Conservation (phyloP, 345 rosid genomes). For the Acer yangbiense region DNA sequence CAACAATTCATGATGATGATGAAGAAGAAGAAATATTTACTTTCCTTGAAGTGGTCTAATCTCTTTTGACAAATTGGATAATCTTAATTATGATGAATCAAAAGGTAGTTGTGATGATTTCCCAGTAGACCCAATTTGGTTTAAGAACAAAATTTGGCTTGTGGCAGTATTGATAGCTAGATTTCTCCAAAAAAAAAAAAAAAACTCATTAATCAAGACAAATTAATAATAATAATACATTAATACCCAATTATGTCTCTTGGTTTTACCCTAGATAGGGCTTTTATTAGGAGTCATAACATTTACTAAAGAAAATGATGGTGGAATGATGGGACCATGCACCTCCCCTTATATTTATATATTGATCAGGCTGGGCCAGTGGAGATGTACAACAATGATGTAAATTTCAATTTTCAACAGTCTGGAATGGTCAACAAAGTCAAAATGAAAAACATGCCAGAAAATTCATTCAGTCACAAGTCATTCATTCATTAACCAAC, state of each 20-base stretch:
- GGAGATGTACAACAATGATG: neutral
- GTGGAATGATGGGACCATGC: conserved; percentile 20
- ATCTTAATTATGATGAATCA: conserved; percentile 4
- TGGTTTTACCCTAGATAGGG: conserved; percentile 1
- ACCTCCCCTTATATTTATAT: neutral
- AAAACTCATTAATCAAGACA: neutral
- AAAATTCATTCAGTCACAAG: neutral
- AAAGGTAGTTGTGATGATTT: conserved; percentile 15
- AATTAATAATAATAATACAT: no score
- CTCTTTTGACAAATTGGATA: conserved; percentile 21
- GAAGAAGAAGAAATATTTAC: neutral
- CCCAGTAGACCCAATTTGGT: neutral
- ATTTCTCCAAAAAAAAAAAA: neutral
- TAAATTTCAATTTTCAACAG: neutral
- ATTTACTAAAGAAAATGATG: conserved; percentile 13
- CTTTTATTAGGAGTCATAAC: neutral
- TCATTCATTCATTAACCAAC: neutral
- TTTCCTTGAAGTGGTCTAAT: conserved; percentile 15
- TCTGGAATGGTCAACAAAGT: conserved; percentile 4
- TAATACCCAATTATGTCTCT: neutral
- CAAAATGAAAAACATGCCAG: neutral
- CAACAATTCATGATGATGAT: conserved; percentile 31
- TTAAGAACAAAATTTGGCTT: neutral
- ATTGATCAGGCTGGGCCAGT: neutral
- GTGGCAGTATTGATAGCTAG: neutral